A percentile compares a stretch with the other conserved stretches of the same genome.
These are phyloP conservation scores for Nakazawaea holstii DNA, from an alignment of 805 yeast genomes.

Conservation along the genomic window DNA sequence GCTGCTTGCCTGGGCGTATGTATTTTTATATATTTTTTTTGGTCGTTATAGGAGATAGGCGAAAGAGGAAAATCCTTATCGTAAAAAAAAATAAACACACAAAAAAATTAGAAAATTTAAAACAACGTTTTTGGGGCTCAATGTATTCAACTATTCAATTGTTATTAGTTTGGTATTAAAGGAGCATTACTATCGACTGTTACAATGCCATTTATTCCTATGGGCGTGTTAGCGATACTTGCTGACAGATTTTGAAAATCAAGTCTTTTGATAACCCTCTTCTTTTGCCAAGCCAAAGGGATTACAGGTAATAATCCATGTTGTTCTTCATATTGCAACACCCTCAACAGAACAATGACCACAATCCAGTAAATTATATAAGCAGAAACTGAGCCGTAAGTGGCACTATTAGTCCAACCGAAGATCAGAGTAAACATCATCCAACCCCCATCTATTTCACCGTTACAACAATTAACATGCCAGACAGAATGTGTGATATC, in stretches of 20 bases:
- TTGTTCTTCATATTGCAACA: slow-evolving; percentile 42
- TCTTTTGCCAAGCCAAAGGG: slow-evolving; percentile 52
- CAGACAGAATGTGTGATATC: slow-evolving; percentile 39
- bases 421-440: slow-evolving; percentile 40
- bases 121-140: not conserved
- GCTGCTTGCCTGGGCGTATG: no score
- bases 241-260: slow-evolving; percentile 19
- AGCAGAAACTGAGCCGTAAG: slow-evolving; percentile 43
- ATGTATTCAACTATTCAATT: not conserved
- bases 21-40: no score
- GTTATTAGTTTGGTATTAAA: not conserved
- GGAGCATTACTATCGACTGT: not conserved
- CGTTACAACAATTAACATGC: slow-evolving; percentile 48
- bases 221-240: slow-evolving; percentile 8
- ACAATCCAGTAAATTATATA: slow-evolving; percentile 35
- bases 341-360: slow-evolving; percentile 23
- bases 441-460: slow-evolving; percentile 43
- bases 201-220: not conserved
- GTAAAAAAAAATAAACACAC: no score
- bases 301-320: slow-evolving; percentile 50
- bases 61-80: no score
- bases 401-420: slow-evolving; percentile 95
- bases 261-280: slow-evolving; percentile 37
- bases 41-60: no score
- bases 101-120: no score